Base-by-base conservation (phyloP, 2,329 filamentous ascomycete species). In the Ustilaginoidea virens region DNA sequence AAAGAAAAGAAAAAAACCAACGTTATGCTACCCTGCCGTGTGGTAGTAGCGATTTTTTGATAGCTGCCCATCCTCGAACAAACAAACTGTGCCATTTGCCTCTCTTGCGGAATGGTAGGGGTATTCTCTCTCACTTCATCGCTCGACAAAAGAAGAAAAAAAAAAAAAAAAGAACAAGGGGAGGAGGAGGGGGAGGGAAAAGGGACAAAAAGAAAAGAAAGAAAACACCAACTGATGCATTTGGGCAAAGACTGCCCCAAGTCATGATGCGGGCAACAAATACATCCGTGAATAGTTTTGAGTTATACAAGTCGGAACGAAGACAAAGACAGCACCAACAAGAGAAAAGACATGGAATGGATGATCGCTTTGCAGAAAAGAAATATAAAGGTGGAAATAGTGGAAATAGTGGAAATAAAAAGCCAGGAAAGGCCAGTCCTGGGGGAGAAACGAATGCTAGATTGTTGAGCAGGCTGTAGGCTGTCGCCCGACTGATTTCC, bases 1-100 rank as follows among this genome's bases (percentile, higher is more conserved):
- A 20, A 20, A 20, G 19, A 20, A 20, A 11, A 31, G 27, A 27
- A 29, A 30, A 33, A 37, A 34, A 32, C 32, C 19, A 28, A 28
- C 22, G 29, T 23, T 22, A 33, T 31, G 25, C 32, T 29, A 23
- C 21, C 20, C 17, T 24, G 16, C 19, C 23, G 11, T 17, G 23
- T n/a, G n/a, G 19, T 27, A 24, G 17, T 29, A 20, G 18, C 25
- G 23, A 30, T 11, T 16, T 11, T 10, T 25, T n/a, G 14, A 6
- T 28, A 17, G 13, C 25, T 31, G 16, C 27, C 24, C 25, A 25
- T 30, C 24, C n/a, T n/a, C n/a, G 24, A 17, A 32, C 17, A 28
- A 29, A 17, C 17, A 33, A 31, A 25, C 23, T 28, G 15, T 28
- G 17, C 28, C 20, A 17, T 25, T 8, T 16, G n/a, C 18, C 28